Evolutionary conservation across 2,329 filamentous ascomycete genomes (phyloP).

Genomic region (Diplocarpon mali): DNA sequence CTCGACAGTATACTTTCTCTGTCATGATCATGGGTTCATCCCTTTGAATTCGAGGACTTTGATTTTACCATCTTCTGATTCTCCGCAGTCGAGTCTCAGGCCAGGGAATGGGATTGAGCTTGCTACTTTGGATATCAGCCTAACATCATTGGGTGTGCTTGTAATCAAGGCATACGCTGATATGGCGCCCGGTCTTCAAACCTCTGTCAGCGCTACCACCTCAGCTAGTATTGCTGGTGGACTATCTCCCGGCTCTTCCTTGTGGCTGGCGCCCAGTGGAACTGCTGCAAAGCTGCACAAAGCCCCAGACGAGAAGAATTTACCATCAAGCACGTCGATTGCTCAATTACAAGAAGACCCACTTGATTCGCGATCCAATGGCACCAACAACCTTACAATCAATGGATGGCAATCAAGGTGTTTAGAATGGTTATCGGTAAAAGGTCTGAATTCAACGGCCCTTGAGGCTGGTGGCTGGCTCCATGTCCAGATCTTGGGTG

Average conservation of each 20-base stretch:
- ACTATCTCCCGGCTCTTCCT: slow-evolving; percentile 15
- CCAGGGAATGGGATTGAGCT: slow-evolving; percentile 17
- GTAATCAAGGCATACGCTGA: slow-evolving; percentile 25
- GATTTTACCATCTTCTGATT: slow-evolving; percentile 14
- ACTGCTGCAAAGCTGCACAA: slow-evolving; percentile 24
- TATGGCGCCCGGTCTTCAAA: slow-evolving; percentile 19
- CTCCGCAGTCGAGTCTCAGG: slow-evolving; percentile 1
- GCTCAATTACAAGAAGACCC: slow-evolving; percentile 14
- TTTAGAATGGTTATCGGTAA: slow-evolving; percentile 26
- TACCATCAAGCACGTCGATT: slow-evolving; percentile 12
- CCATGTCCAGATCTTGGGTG: slow-evolving; percentile 23
- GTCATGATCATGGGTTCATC: slow-evolving; percentile 24
- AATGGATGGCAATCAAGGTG: slow-evolving; percentile 25
- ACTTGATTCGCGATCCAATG: slow-evolving; percentile 7
- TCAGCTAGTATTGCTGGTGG: slow-evolving; percentile 1
- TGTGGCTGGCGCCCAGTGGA: slow-evolving; percentile 27
- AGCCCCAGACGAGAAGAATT: slow-evolving; percentile 14
- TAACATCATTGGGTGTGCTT: slow-evolving; percentile 26
- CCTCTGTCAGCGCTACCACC: slow-evolving; percentile 8
- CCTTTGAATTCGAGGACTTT: slow-evolving; percentile 28
- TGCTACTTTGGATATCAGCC: slow-evolving; percentile 25
- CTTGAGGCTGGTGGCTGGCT: slow-evolving; percentile 26
- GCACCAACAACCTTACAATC: slow-evolving; percentile 16
- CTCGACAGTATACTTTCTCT: slow-evolving; percentile 25
- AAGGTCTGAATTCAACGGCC: slow-evolving; percentile 19